Percentiles rank a stretch among this genome's conserved stretches.
Evolutionary conservation across 2,329 filamentous ascomycete genomes (phyloP).

Genomic region (Nemania sp.): DNA sequence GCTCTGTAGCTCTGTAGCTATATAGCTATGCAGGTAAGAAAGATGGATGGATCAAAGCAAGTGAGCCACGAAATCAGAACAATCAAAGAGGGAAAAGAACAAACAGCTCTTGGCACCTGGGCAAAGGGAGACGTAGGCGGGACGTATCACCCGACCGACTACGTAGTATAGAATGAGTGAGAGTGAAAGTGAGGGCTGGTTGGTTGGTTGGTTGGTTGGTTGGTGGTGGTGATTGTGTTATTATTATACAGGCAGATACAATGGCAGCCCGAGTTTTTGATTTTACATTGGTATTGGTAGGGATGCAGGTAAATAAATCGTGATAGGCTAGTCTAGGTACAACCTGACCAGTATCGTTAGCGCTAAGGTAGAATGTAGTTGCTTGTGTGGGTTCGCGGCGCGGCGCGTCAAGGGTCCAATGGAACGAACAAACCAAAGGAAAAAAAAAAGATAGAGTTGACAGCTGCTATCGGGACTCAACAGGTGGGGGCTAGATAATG

Average conservation of each 20-base stretch:
- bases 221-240: constrained; percentile 5
- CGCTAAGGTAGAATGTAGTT: neutral
- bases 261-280: constrained; percentile 21
- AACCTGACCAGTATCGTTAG: constrained; percentile 7
- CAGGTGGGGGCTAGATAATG: too few species aligned
- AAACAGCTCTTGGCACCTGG: neutral
- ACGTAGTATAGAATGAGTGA: neutral
- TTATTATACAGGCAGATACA: constrained; percentile 6
- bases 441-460: neutral
- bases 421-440: neutral
- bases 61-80: neutral
- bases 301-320: constrained; percentile 30
- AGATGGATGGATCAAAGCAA: neutral
- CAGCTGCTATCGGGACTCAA: constrained; percentile 19
- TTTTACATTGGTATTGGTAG: neutral
- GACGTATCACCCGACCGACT: neutral
- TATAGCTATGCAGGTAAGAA: neutral
- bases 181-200: too few species aligned
- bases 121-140: neutral
- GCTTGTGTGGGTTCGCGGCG: constrained; percentile 41
- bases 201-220: too few species aligned
- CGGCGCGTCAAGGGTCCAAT: constrained; percentile 43
- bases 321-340: constrained; percentile 9
- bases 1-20: neutral
- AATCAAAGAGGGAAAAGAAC: constrained; percentile 1